Percentiles rank a stretch among this genome's conserved stretches.
Conservation (phyloP, 2,329 filamentous ascomycete species). For the Uncinocarpus reesii region DNA sequence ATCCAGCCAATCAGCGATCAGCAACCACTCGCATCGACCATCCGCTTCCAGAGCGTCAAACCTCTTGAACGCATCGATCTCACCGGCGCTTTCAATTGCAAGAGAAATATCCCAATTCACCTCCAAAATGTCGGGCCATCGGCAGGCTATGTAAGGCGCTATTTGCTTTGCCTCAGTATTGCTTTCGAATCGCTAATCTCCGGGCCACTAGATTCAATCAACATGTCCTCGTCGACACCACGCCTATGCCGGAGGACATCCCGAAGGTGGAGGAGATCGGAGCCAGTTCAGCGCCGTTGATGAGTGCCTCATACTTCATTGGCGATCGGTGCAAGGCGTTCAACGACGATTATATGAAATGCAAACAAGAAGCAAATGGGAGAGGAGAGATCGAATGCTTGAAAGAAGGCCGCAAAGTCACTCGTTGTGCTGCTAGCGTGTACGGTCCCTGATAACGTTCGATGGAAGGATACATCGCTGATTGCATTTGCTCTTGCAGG, state of each 20-base stretch:
- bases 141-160: slow-evolving; percentile 15
- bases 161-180: not conserved
- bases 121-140: slow-evolving; percentile 16
- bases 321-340: slow-evolving; percentile 87
- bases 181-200: slow-evolving; percentile 5
- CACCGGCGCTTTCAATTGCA: not conserved
- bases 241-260: slow-evolving; percentile 82
- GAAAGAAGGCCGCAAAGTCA: slow-evolving; percentile 93
- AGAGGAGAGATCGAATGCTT: slow-evolving; percentile 87
- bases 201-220: slow-evolving; percentile 71
- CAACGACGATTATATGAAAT: slow-evolving; percentile 99
- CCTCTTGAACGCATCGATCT: not conserved
- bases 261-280: slow-evolving; percentile 91
- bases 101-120: slow-evolving; percentile 4
- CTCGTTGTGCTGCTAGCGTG: slow-evolving; percentile 92
- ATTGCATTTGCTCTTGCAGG: slow-evolving; percentile 38
- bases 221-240: slow-evolving; percentile 86
- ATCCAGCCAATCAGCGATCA: not conserved
- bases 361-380: slow-evolving; percentile 89
- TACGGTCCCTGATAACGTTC: too few relatives aligned
- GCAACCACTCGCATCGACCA: not conserved
- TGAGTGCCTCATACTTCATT: slow-evolving; percentile 93
- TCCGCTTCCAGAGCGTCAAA: not conserved
- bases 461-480: not conserved
- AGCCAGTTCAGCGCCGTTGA: slow-evolving; percentile 78